Evolutionary conservation across 2,329 filamentous ascomycete species (phyloP).

Genomic region (Trichophyton verrucosum): DNA sequence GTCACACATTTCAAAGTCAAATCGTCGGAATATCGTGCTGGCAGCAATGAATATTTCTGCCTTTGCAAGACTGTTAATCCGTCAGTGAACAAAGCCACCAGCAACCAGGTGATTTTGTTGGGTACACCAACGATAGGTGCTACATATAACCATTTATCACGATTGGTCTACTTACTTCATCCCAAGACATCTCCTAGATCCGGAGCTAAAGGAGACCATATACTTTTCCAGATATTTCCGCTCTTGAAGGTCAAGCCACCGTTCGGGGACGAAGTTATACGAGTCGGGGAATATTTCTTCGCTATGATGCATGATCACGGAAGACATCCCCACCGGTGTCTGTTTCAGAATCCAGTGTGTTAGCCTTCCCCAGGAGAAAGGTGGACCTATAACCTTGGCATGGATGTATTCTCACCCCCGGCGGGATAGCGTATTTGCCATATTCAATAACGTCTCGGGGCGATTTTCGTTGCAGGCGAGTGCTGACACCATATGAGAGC

Average conservation of each 20-base stretch:
- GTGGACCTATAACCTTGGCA: background rate
- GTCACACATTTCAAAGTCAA: conserved; percentile 12
- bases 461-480: conserved; percentile 13
- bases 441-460: conserved; percentile 12
- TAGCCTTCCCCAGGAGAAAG: background rate
- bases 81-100: background rate
- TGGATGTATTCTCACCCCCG: conserved; percentile 11
- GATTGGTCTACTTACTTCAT: conserved; percentile 14
- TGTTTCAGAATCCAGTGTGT: background rate
- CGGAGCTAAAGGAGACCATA: conserved; percentile 17
- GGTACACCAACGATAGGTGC: too few species aligned
- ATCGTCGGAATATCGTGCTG: conserved; percentile 9
- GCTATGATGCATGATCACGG: conserved; percentile 16
- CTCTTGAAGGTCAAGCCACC: conserved; percentile 15
- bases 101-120: too few species aligned
- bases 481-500: conserved; percentile 13
- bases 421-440: conserved; percentile 13
- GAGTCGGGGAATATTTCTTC: conserved; percentile 17
- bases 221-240: conserved; percentile 15
- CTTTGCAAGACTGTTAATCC: conserved; percentile 9
- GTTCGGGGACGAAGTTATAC: conserved; percentile 14
- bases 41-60: conserved; percentile 11
- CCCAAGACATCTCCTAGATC: conserved; percentile 14
- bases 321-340: conserved; percentile 17
- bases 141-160: background rate